Evolutionary conservation across 2,329 filamentous ascomycete genomes (phyloP).

Genomic region (Verticillium nubilum): DNA sequence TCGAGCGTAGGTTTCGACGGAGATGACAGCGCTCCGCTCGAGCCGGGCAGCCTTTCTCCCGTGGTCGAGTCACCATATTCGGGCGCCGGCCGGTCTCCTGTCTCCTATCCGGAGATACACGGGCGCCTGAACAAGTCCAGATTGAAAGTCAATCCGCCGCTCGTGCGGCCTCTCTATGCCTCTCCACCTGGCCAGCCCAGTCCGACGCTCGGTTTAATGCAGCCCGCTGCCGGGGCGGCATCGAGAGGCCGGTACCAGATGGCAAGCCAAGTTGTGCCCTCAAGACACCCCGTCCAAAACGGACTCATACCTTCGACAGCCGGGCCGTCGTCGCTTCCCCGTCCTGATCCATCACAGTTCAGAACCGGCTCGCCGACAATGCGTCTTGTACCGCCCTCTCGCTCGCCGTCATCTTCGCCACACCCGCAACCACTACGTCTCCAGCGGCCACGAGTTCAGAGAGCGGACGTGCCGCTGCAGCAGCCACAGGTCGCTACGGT

Average conservation of each 20-base stretch:
- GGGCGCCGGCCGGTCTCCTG: conserved; percentile 22
- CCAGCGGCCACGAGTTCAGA: conserved; percentile 1
- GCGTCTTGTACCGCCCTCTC: conserved; percentile 30
- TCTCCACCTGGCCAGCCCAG: conserved; percentile 34
- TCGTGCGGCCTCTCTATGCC: conserved; percentile 23
- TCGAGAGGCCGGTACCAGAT: conserved; percentile 10
- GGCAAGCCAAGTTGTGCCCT: conserved; percentile 10
- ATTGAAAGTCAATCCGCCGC: conserved; percentile 24
- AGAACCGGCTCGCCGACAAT: conserved; percentile 25
- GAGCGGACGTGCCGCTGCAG: neutral
- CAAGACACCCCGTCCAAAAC: neutral
- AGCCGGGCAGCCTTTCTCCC: conserved; percentile 35
- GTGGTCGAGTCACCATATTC: conserved; percentile 41
- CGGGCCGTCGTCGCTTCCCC: neutral
- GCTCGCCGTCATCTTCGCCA: conserved; percentile 13
- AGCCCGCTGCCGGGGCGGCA: conserved; percentile 11
- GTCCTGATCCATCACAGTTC: conserved; percentile 1
- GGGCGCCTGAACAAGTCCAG: conserved; percentile 17
- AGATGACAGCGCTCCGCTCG: conserved; percentile 15
- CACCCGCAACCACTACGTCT: conserved; percentile 6
- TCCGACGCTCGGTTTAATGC: conserved; percentile 32
- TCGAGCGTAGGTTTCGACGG: conserved; percentile 7
- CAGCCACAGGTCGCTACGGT: neutral
- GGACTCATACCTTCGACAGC: neutral
- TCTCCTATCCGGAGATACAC: conserved; percentile 24